phyloP scores from a whole-genome alignment of 306 rosid genomes.

The Trifolium subterraneum region DNA sequence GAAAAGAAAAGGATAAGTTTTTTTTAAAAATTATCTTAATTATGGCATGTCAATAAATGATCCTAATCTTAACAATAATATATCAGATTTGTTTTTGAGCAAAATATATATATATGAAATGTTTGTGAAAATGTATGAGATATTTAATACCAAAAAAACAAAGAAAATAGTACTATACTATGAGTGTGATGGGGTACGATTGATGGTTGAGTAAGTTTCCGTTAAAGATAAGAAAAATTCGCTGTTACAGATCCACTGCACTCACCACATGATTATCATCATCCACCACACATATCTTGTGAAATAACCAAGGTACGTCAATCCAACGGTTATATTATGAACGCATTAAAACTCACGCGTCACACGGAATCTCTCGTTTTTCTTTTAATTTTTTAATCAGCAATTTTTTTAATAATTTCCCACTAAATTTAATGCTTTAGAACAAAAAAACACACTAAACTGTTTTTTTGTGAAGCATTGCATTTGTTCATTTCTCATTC shows the following conservation, averaged over 20 bases:
- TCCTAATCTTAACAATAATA: neutral
- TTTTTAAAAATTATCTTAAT: neutral
- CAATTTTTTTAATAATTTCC: constrained; percentile 5
- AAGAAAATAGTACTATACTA: neutral
- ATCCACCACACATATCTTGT: neutral
- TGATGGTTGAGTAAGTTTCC: constrained; percentile 37
- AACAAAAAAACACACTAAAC: constrained; percentile 13
- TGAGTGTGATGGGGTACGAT: neutral
- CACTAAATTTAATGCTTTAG: constrained; percentile 36
- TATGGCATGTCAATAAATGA: neutral
- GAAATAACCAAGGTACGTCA: neutral
- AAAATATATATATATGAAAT: too few relatives aligned
- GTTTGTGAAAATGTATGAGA: neutral
- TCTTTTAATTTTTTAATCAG: constrained; percentile 19
- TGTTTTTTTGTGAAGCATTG: constrained; percentile 15
- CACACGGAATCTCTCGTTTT: constrained; percentile 16
- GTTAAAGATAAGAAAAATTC: constrained; percentile 22
- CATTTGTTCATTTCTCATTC: neutral
- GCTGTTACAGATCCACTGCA: constrained; percentile 8
- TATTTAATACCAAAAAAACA: neutral
- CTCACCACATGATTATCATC: neutral
- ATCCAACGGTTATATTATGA: constrained; percentile 36
- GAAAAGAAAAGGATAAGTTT: neutral
- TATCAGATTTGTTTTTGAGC: too few relatives aligned
- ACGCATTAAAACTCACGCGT: neutral